phyloP scores from a whole-genome alignment of 2,329 filamentous ascomycete species.

The Cercospora canescens region DNA sequence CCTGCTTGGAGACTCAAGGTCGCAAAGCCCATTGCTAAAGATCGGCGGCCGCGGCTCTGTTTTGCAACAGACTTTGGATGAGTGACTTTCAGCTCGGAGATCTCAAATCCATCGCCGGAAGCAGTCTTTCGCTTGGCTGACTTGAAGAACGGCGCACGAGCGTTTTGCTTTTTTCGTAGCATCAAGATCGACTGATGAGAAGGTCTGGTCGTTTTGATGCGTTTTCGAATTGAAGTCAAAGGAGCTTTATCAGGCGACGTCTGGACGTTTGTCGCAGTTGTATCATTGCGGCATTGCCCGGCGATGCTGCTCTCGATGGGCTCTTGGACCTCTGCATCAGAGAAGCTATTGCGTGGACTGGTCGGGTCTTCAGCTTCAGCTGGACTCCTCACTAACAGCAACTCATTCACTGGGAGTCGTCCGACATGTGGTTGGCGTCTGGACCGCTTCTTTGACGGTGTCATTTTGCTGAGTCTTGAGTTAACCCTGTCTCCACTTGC shows the following conservation, averaged over 20 bases:
- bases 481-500: not conserved
- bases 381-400: constrained; percentile 20
- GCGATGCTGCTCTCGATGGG: constrained; percentile 20
- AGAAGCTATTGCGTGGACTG: constrained; percentile 4
- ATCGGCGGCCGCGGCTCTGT: not conserved
- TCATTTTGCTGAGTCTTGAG: not conserved
- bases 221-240: constrained; percentile 26
- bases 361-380: not conserved
- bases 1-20: constrained; percentile 25
- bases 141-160: constrained; percentile 12
- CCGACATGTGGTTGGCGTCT: not conserved
- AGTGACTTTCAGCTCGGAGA: constrained; percentile 19
- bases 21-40: constrained; percentile 15
- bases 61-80: not conserved
- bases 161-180: constrained; percentile 16
- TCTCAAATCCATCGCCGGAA: constrained; percentile 26
- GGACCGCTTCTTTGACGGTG: not conserved
- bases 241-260: constrained; percentile 9
- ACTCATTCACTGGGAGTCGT: constrained; percentile 23
- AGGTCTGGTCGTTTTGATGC: constrained; percentile 22
- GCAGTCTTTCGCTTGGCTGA: not conserved
- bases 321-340: constrained; percentile 16
- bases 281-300: not conserved
- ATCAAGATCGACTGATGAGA: constrained; percentile 22
- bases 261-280: not conserved